Base-by-base conservation (phyloP, 495 filamentous ascomycete genomes). In the Penicillium cinerascens region DNA sequence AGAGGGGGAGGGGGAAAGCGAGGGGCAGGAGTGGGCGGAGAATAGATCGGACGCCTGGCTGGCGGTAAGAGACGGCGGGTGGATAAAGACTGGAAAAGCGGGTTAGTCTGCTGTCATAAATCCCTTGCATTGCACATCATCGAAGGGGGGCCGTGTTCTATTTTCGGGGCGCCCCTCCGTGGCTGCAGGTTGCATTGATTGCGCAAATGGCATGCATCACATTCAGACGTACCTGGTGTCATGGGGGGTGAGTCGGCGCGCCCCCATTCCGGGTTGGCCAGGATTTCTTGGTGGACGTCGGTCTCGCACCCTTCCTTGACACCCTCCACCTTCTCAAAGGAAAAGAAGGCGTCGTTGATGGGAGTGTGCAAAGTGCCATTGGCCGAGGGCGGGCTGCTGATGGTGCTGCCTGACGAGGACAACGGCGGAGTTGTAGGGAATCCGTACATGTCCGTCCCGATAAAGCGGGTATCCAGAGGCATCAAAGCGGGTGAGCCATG, bases 381-480 rank as follows among this genome's bases (percentile, higher is more conserved):
- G 66, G 80, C 88, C 5, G 82, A 84, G 23, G 89, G 87, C 33
- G 92, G 89, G 78, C 90, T 95, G 78, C 87, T 91, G 69, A 89
- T 86, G 42, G 82, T 78, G 72, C 92, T 96, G 48, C 86, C 86
- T 13, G 89, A 85, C 6, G 87, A 82, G 9, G 92, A 96, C 49
- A 97, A 78, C 13, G 92, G 88, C 45, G 93, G 93, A 40, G 93
- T 97, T 1, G 90, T 82, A 9, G 92, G 91, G 66, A 88, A 92
- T 67, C 82, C 85, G 55, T 86, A 85, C 58, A 84, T 75, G 52
- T 91, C 85, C 39, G 74, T 71, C 40, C 83, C 79, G 52, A 77
- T 71, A 47, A 88, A 82, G 52, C 92, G 85, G 35, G 92, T 91
- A 54, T 96, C 87, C 59, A 96, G 72, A 6, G 82, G 78, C 76